A percentile compares a stretch with the other conserved stretches of the same genome.
These are phyloP conservation scores for Penicillium sp. DNA, from an alignment of 2,329 filamentous ascomycete genomes.

Conservation along the genomic window DNA sequence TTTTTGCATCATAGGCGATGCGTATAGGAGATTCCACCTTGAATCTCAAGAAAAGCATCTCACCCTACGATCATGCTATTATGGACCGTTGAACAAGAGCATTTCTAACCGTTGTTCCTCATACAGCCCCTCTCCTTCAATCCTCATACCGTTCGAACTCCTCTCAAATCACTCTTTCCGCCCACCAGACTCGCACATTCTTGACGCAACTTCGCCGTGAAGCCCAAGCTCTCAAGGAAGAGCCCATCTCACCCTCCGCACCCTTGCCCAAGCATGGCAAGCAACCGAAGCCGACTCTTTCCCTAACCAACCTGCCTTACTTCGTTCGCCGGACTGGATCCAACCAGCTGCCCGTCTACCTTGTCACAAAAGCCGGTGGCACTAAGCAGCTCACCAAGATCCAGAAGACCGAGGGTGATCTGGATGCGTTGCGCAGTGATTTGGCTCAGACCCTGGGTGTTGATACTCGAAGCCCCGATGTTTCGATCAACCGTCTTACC, in stretches of 20 bases:
- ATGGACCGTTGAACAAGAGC: not conserved
- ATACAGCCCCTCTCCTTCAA: slow-evolving; percentile 33
- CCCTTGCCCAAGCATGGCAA: slow-evolving; percentile 26
- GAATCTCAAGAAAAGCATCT: not conserved
- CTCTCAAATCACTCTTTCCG: slow-evolving; percentile 26
- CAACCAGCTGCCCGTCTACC: slow-evolving; percentile 78
- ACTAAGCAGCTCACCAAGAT: slow-evolving; percentile 76
- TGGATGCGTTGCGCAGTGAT: slow-evolving; percentile 67
- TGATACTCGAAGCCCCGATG: slow-evolving; percentile 48
- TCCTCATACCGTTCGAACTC: slow-evolving; percentile 27
- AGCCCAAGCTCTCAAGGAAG: slow-evolving; percentile 43
- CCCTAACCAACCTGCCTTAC: slow-evolving; percentile 64
- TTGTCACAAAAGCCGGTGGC: slow-evolving; percentile 73
- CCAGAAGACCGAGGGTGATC: slow-evolving; percentile 79
- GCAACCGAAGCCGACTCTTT: slow-evolving; percentile 30
- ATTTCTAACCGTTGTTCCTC: slow-evolving; percentile 7
- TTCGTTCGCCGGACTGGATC: slow-evolving; percentile 73
- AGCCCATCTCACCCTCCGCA: slow-evolving; percentile 41
- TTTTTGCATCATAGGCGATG: not conserved
- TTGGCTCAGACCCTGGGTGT: slow-evolving; percentile 66
- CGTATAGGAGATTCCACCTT: not conserved
- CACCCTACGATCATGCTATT: slow-evolving; percentile 1
- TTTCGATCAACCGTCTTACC: slow-evolving; percentile 65
- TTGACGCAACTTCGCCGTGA: slow-evolving; percentile 46
- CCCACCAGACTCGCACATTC: slow-evolving; percentile 45